Evolutionary conservation across 495 filamentous ascomycete genomes (phyloP).

Genomic region (Lasiosphaeria ovina): DNA sequence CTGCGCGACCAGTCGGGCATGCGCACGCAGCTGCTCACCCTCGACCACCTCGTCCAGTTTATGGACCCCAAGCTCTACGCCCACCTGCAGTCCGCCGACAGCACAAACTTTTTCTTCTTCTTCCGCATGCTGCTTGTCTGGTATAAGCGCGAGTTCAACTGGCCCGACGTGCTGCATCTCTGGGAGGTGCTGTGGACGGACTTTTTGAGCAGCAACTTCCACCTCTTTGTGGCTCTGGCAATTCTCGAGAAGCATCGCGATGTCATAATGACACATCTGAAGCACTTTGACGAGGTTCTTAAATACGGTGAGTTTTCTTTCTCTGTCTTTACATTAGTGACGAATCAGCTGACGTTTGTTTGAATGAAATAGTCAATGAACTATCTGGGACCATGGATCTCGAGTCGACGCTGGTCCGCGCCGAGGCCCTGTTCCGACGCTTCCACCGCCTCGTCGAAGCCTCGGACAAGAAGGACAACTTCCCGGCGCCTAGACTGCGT

Average conservation of each 20-base stretch:
- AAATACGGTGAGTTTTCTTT: constrained; percentile 75
- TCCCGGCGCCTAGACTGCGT: constrained; percentile 54
- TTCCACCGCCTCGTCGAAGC: constrained; percentile 86
- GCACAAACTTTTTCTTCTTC: constrained; percentile 99
- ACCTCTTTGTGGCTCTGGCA: constrained; percentile 89
- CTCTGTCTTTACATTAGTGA: constrained; percentile 14
- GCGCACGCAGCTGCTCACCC: constrained; percentile 81
- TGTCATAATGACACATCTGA: constrained; percentile 91
- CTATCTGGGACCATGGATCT: constrained; percentile 91
- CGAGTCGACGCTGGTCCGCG: constrained; percentile 74
- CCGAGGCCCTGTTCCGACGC: constrained; percentile 81
- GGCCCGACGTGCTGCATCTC: constrained; percentile 77
- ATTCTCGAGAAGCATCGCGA: constrained; percentile 94
- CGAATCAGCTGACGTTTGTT: neutral
- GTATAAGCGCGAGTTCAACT: constrained; percentile 97
- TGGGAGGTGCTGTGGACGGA: constrained; percentile 98
- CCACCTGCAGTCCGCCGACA: constrained; percentile 84
- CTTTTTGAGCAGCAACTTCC: constrained; percentile 81
- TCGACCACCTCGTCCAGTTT: constrained; percentile 91
- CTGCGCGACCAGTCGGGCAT: constrained; percentile 94
- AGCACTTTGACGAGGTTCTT: constrained; percentile 93
- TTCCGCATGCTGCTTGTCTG: constrained; percentile 97
- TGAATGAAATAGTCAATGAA: constrained; percentile 70
- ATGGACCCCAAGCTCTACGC: constrained; percentile 94
- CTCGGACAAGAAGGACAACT: constrained; percentile 85